phyloP scores from a whole-genome alignment of 129 eudicot genomes.

The Flaveria trinervia region DNA sequence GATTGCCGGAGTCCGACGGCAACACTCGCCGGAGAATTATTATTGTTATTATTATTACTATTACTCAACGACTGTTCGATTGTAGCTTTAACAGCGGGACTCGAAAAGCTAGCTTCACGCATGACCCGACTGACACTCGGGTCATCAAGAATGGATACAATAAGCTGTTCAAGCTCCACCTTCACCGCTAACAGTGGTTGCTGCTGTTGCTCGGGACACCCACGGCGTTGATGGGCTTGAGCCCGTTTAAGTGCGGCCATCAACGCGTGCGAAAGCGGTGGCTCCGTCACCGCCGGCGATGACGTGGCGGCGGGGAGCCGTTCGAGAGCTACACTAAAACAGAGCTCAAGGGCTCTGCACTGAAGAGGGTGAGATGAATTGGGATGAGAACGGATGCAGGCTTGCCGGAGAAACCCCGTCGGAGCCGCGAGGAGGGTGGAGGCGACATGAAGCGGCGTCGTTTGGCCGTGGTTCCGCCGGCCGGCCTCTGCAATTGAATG shows the following conservation, averaged over 20 bases:
- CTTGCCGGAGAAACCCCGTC: conserved; percentile 77
- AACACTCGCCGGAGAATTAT: neutral
- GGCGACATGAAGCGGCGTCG: conserved; percentile 97
- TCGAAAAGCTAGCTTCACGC: conserved; percentile 94
- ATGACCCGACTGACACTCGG: conserved; percentile 96
- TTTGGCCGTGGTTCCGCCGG: conserved; percentile 88
- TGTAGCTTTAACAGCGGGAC: conserved; percentile 89
- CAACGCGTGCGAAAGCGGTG: conserved; percentile 82
- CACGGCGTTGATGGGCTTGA: conserved; percentile 80
- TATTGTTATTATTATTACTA: conserved; percentile 13
- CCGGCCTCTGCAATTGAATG: conserved; percentile 86
- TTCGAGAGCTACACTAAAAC: conserved; percentile 88
- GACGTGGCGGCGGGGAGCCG: conserved; percentile 65
- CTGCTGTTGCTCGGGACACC: conserved; percentile 91
- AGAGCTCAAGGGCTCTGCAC: conserved; percentile 87
- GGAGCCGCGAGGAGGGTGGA: conserved; percentile 81
- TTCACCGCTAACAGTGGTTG: conserved; percentile 92
- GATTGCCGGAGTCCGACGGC: conserved; percentile 56
- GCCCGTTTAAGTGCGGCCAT: conserved; percentile 91
- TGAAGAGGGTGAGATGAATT: conserved; percentile 91
- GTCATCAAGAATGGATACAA: conserved; percentile 84
- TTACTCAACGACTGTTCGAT: conserved; percentile 65
- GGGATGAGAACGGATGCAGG: conserved; percentile 89
- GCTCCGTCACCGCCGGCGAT: conserved; percentile 46
- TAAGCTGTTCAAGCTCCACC: conserved; percentile 68